These are phyloP conservation scores for Rhizophora apiculata DNA, from an alignment of 345 rosid genomes.

Conservation along the genomic window DNA sequence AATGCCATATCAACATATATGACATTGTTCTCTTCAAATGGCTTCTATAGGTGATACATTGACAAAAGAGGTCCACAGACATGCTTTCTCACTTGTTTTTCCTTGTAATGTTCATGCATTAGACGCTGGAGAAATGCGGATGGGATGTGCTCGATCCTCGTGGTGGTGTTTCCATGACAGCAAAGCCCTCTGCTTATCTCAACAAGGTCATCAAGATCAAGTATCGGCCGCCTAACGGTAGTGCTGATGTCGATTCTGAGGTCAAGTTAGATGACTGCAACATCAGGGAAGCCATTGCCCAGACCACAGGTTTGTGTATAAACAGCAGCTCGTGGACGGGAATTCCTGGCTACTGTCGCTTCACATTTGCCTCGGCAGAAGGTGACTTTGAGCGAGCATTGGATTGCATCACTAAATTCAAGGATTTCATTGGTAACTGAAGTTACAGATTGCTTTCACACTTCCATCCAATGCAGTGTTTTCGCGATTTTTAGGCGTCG, in stretches of 20 bases:
- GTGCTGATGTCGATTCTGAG: slow-evolving; percentile 20
- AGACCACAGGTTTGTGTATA: slow-evolving; percentile 71
- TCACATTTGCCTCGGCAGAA: slow-evolving; percentile 68
- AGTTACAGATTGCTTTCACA: neutral
- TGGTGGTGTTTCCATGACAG: slow-evolving; percentile 83
- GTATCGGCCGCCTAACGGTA: slow-evolving; percentile 18
- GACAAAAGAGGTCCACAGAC: neutral
- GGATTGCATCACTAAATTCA: slow-evolving; percentile 55
- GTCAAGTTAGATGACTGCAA: slow-evolving; percentile 57
- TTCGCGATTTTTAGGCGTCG: neutral
- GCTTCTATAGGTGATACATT: neutral
- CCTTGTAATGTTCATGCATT: slow-evolving; percentile 1
- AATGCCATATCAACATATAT: neutral
- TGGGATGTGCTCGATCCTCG: slow-evolving; percentile 71
- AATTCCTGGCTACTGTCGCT: slow-evolving; percentile 88
- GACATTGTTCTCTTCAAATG: neutral
- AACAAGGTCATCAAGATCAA: slow-evolving; percentile 49
- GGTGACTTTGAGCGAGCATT: slow-evolving; percentile 68
- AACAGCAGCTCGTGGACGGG: slow-evolving; percentile 87
- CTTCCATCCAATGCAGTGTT: neutral
- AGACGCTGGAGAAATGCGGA: slow-evolving; percentile 77
- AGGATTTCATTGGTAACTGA: slow-evolving; percentile 33
- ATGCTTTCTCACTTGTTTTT: neutral
- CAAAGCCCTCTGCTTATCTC: slow-evolving; percentile 68
- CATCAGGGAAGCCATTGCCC: slow-evolving; percentile 68